phyloP scores from a whole-genome alignment of 2,329 filamentous ascomycete genomes.

The Diaporthe capsici region DNA sequence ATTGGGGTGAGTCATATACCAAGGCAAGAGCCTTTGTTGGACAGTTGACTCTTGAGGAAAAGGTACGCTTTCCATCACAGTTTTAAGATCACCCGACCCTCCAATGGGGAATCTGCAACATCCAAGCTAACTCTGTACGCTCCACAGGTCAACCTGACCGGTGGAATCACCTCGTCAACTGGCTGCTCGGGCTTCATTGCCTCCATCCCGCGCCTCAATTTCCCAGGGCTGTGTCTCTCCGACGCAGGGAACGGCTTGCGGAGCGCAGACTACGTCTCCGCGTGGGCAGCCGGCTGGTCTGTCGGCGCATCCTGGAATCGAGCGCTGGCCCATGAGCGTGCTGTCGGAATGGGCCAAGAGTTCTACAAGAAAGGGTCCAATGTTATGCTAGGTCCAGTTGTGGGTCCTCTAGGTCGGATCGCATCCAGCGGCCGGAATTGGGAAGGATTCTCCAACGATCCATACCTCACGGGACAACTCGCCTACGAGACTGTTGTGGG shows the following conservation, averaged over 20 bases:
- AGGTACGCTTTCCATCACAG: conserved; percentile 55
- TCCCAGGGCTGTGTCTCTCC: conserved; percentile 59
- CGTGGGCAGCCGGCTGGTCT: conserved; percentile 58
- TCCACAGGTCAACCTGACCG: conserved; percentile 76
- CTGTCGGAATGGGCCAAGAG: conserved; percentile 80
- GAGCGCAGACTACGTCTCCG: conserved; percentile 57
- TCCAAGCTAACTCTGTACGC: conserved; percentile 44
- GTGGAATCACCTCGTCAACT: conserved; percentile 68
- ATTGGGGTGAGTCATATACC: conserved; percentile 76
- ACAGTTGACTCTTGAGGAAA: conserved; percentile 81
- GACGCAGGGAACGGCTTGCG: conserved; percentile 62
- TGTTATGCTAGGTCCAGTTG: conserved; percentile 81
- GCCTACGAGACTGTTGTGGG: conserved; percentile 70
- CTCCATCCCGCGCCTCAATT: conserved; percentile 54
- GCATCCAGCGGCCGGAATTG: conserved; percentile 73
- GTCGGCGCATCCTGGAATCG: conserved; percentile 76
- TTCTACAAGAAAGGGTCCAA: conserved; percentile 82
- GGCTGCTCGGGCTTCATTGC: conserved; percentile 63
- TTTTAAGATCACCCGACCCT: no score
- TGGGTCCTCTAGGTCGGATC: conserved; percentile 72
- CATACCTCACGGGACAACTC: conserved; percentile 66
- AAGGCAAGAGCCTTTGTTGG: conserved; percentile 79
- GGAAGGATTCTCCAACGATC: conserved; percentile 60
- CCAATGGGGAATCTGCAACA: neutral
- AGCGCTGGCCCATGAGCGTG: conserved; percentile 76